These are phyloP conservation scores for Aspergillus tamarii DNA, from an alignment of 2,329 filamentous ascomycete species.

Conservation along the genomic window DNA sequence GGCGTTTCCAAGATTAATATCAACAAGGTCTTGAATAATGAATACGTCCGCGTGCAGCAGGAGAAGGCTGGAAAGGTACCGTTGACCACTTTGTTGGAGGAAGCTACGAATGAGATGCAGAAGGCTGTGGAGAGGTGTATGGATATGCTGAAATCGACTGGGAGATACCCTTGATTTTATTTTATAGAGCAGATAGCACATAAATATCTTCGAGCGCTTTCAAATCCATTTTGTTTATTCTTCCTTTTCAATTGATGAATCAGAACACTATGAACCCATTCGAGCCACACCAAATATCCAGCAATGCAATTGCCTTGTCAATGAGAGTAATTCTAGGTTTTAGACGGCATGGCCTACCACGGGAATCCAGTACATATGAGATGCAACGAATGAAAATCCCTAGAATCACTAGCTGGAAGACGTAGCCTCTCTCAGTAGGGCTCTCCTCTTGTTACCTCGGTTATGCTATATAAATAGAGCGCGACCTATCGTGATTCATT, in stretches of 20 bases:
- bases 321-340: no score
- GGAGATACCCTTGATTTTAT: slow-evolving; percentile 33
- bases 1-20: slow-evolving; percentile 63
- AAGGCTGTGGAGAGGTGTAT: slow-evolving; percentile 60
- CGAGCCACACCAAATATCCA: fast-evolving
- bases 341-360: not conserved
- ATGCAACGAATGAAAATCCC: fast-evolving
- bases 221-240: not conserved
- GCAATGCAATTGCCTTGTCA: no score
- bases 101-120: slow-evolving; percentile 59
- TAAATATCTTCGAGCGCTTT: not conserved
- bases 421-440: not conserved
- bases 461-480: not conserved
- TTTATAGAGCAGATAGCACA: not conserved
- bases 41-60: slow-evolving; percentile 52
- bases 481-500: no score
- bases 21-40: slow-evolving; percentile 61
- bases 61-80: slow-evolving; percentile 56
- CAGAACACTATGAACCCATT: not conserved
- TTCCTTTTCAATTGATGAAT: not conserved
- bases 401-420: not conserved
- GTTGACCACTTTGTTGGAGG: slow-evolving; percentile 58
- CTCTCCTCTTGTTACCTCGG: not conserved
- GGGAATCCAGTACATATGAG: fast-evolving
- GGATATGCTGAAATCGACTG: slow-evolving; percentile 51